Evolutionary conservation across 2,329 filamentous ascomycete species (phyloP).

Genomic region (Cladorrhinum sp.): DNA sequence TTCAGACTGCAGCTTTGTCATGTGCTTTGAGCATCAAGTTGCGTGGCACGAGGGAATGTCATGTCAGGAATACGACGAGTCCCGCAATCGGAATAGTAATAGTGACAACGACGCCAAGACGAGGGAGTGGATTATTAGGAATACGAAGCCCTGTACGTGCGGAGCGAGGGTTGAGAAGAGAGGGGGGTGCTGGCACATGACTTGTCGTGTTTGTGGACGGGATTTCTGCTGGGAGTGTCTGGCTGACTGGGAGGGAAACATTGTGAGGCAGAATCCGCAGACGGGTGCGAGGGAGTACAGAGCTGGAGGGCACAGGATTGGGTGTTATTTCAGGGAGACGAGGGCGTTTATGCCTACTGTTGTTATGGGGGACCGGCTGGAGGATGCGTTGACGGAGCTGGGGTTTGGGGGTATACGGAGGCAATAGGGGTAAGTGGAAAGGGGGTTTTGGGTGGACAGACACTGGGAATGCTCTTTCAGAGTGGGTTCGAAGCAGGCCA

Average conservation of each 20-base stretch:
- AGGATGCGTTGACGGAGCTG: not conserved
- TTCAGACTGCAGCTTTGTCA: constrained; percentile 26
- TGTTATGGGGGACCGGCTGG: not conserved
- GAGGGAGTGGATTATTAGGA: constrained; percentile 15
- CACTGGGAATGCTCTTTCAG: too few relatives aligned
- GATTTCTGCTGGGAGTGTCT: constrained; percentile 37
- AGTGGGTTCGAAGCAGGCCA: too few relatives aligned
- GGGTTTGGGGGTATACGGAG: not conserved
- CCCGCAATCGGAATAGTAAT: constrained; percentile 3
- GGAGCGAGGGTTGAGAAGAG: constrained; percentile 25
- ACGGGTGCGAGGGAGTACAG: constrained; percentile 1
- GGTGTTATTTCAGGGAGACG: constrained; percentile 10
- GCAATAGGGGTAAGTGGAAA: too few relatives aligned
- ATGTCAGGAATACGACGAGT: constrained; percentile 26
- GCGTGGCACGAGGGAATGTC: constrained; percentile 29
- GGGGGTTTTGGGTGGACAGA: not conserved
- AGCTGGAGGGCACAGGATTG: not conserved
- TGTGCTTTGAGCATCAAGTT: constrained; percentile 30
- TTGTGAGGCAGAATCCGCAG: not conserved
- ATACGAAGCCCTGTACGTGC: constrained; percentile 31
- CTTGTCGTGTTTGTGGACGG: constrained; percentile 36
- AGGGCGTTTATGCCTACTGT: not conserved
- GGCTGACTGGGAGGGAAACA: constrained; percentile 9
- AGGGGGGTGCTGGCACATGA: constrained; percentile 42
- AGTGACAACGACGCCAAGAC: constrained; percentile 15